Evolutionary conservation across 2,329 filamentous ascomycete genomes (phyloP), one percentile per base, ranked within the genome.

Genomic region (Magnaporthiopsis incrustans): DNA sequence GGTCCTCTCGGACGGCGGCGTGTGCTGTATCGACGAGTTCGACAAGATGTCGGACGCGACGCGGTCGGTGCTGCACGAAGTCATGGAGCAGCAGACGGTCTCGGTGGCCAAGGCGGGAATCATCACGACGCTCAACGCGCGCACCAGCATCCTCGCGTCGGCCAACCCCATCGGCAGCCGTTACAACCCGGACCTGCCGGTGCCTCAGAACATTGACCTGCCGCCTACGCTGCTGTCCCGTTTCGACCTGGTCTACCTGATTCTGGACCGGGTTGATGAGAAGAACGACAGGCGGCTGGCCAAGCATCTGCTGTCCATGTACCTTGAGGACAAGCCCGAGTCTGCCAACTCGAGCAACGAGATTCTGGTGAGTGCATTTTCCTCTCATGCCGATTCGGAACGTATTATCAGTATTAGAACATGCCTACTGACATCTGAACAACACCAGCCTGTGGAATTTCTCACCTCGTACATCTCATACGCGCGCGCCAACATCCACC

Each of bases 131-230:
- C 81, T 99, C 66, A 99, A 99, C 73, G 95, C 95, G 32, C 85
- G 95, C 72, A 98, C 95, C 1, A 96, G 91, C 68, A 97, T 99
- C 72, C 85, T 99, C 35, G 95, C 95, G 22, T 98, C 94, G 14
- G 95, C 95, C 76, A 99, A 99, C 74, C 95, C 95, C 1, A 98
- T 99, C 69, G 95, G 95, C 71, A 97, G 92, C 78, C 93, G 96
- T 73, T 99, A 99, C 79, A 98, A 99, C 76, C 90, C 92, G 3
- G 94, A 97, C 71, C 79, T 99, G 30, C 93, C 95, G 0, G 95
- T 99, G 18, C 95, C 95, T 3, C 93, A 98, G 72, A 99, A 99
- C 76, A 99, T 99, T 70, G 95, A 99, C 72, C 85, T 99, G 11
- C 95, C 95, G 0, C 95, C 95, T 0, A 99, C 95, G 0, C 82